Percentiles rank a stretch among this genome's conserved stretches.
phyloP scores from a whole-genome alignment of 2,329 filamentous ascomycete genomes.

The Penicillium occitanis region DNA sequence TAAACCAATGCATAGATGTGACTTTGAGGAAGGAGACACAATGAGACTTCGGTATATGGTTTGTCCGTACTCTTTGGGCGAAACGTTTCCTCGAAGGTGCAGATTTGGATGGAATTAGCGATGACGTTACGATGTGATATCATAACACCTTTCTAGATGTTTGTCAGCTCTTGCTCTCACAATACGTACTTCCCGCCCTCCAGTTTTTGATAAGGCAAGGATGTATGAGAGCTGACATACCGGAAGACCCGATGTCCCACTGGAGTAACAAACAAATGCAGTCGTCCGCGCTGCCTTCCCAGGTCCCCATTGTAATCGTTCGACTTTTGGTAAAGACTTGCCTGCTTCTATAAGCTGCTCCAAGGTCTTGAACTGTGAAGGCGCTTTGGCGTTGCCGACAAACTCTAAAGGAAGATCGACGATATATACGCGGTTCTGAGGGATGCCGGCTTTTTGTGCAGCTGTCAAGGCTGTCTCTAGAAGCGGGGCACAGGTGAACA shows the following conservation, averaged over 20 bases:
- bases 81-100: slow-evolving; percentile 49
- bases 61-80: slow-evolving; percentile 29
- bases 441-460: slow-evolving; percentile 62
- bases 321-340: slow-evolving; percentile 39
- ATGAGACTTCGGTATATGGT: slow-evolving; percentile 55
- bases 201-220: background rate
- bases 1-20: slow-evolving; percentile 80
- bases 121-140: slow-evolving; percentile 79
- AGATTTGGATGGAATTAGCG: slow-evolving; percentile 68
- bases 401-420: slow-evolving; percentile 63
- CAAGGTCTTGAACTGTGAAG: slow-evolving; percentile 59
- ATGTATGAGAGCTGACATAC: slow-evolving; percentile 46
- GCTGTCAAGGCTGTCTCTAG: slow-evolving; percentile 65
- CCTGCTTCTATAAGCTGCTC: slow-evolving; percentile 66
- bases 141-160: slow-evolving; percentile 72
- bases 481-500: slow-evolving; percentile 71
- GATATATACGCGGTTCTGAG: slow-evolving; percentile 65
- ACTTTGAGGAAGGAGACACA: slow-evolving; percentile 75
- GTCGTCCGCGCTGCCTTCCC: slow-evolving; percentile 58
- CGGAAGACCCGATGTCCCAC: slow-evolving; percentile 75
- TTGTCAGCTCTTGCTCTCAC: slow-evolving; percentile 19
- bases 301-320: slow-evolving; percentile 42
- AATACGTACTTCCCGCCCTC: background rate
- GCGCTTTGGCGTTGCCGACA: slow-evolving; percentile 48
- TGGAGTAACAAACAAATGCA: slow-evolving; percentile 77